Evolutionary conservation across 768 basidiomycete species (phyloP).

Genomic region (Trametopsis cervina): DNA sequence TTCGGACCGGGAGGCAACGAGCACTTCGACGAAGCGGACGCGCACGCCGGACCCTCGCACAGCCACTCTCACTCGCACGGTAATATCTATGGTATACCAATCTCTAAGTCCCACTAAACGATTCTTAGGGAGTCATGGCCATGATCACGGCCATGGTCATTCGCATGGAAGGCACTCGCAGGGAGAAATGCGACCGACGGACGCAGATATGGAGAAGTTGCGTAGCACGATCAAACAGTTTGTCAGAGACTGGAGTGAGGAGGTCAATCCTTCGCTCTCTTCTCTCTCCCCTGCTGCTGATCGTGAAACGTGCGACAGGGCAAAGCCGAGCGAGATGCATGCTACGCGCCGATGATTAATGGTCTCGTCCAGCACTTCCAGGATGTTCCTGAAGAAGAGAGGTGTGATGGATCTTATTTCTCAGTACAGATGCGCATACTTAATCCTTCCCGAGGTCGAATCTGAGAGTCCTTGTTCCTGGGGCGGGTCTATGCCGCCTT

Average conservation of each 20-base stretch:
- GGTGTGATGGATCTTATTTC: constrained; percentile 27
- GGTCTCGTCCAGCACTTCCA: constrained; percentile 63
- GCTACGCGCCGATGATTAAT: constrained; percentile 78
- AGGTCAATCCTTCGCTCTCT: constrained; percentile 37
- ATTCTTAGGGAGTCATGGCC: not conserved
- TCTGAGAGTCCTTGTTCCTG: constrained; percentile 79
- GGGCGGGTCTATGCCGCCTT: constrained; percentile 82
- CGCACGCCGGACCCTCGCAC: constrained; percentile 16
- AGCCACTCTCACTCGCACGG: constrained; percentile 30
- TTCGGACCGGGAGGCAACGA: constrained; percentile 49
- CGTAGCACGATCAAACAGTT: constrained; percentile 90
- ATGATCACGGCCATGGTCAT: constrained; percentile 13
- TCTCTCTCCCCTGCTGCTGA: not conserved
- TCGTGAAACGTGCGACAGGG: constrained; percentile 40
- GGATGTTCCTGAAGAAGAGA: constrained; percentile 44
- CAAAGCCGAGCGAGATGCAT: constrained; percentile 62
- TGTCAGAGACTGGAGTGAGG: constrained; percentile 87
- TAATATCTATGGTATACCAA: not conserved
- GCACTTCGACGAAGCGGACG: constrained; percentile 22
- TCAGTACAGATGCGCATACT: not conserved
- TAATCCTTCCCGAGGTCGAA: constrained; percentile 43
- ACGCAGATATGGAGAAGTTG: constrained; percentile 85
- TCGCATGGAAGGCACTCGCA: constrained; percentile 21
- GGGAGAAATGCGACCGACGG: constrained; percentile 42
- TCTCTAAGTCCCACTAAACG: too few species aligned